Evolutionary conservation across 768 basidiomycete species (phyloP), one percentile per base, ranked within the genome.

Genomic region (Mycena albidolilacea): DNA sequence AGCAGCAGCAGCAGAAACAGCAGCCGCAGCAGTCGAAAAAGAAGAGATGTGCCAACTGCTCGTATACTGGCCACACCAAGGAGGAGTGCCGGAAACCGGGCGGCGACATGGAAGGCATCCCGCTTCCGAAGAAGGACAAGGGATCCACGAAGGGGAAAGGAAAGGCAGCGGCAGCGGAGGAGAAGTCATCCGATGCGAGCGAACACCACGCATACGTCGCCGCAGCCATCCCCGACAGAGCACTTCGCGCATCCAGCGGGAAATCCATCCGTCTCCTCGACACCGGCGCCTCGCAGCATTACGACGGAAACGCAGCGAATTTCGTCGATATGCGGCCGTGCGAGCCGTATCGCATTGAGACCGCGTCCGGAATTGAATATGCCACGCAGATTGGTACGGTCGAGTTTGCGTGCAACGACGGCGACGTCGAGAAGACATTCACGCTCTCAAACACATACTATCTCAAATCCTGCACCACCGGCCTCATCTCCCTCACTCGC

Each of bases 141-240:
- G 66, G 66, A 21, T 0, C n/a, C 10, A 5, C 9, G 48, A 54
- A 66, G 37, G 55, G 55, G 38, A 57, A 58, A 58, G 66, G 50
- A 37, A 67, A 67, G 54, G 66, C 66, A 37, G 65, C 52, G 43
- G 66, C 66, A 30, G 66, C 66, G 3, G 66, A 67, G 61, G 41
- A 62, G 19, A 43, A 43, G 41, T 7, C 61, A 23, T 4, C 39
- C n/a, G 61, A 43, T 1, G 61, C 61, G 0, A 62, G 43, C 61
- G 61, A 62, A 23, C 39, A 46, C 3, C 61, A 62, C 11, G 61
- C 30, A 3, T 30, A 30, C 4, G 3, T 30, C 4, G 30, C 30
- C 3, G 30, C 30, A 30, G 30, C 30, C 30, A 30, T 30, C 30
- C 30, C 30, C 30, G 4, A 30, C 30, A 1, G 30, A 30, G 30